Evolutionary conservation across 2,329 filamentous ascomycete genomes (phyloP).

Genomic region (Xylaria sp.): DNA sequence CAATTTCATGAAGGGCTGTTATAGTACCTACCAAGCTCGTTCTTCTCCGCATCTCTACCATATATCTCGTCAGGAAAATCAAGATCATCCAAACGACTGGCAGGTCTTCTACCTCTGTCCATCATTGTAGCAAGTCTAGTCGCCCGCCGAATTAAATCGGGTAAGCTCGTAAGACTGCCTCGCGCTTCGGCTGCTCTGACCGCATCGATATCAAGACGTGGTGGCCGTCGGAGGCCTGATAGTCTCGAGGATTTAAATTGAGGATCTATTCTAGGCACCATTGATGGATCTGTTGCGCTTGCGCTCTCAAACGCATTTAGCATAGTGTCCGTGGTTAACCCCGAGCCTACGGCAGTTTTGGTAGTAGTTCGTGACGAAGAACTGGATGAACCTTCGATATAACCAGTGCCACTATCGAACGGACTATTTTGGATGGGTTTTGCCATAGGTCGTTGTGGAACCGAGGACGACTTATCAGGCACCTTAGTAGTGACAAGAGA

Average conservation of each 20-base stretch:
- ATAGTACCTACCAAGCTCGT: slow-evolving; percentile 52
- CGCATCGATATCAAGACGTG: slow-evolving; percentile 82
- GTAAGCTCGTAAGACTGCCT: slow-evolving; percentile 89
- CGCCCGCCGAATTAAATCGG: slow-evolving; percentile 88
- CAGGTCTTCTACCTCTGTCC: slow-evolving; percentile 78
- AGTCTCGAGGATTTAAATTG: slow-evolving; percentile 54
- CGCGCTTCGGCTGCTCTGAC: slow-evolving; percentile 83
- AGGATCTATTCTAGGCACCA: slow-evolving; percentile 43
- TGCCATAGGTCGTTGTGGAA: slow-evolving; percentile 50
- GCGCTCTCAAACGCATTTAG: slow-evolving; percentile 62
- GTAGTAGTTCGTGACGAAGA: slow-evolving; percentile 55
- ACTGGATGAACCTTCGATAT: slow-evolving; percentile 58
- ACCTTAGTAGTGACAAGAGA: slow-evolving; percentile 61
- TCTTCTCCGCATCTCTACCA: slow-evolving; percentile 52
- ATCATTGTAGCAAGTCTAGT: slow-evolving; percentile 88
- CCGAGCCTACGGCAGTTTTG: slow-evolving; percentile 41
- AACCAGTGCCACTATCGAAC: slow-evolving; percentile 58
- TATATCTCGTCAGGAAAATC: slow-evolving; percentile 61
- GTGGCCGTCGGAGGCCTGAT: slow-evolving; percentile 71
- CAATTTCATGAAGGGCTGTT: background rate
- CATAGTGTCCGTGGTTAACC: slow-evolving; percentile 58
- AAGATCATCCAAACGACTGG: slow-evolving; percentile 66
- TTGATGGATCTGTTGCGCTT: slow-evolving; percentile 55
- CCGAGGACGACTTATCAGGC: slow-evolving; percentile 43
- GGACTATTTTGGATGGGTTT: slow-evolving; percentile 52